Base-by-base conservation (phyloP, 208 protist genomes). In the Wallacemonas sp. region DNA sequence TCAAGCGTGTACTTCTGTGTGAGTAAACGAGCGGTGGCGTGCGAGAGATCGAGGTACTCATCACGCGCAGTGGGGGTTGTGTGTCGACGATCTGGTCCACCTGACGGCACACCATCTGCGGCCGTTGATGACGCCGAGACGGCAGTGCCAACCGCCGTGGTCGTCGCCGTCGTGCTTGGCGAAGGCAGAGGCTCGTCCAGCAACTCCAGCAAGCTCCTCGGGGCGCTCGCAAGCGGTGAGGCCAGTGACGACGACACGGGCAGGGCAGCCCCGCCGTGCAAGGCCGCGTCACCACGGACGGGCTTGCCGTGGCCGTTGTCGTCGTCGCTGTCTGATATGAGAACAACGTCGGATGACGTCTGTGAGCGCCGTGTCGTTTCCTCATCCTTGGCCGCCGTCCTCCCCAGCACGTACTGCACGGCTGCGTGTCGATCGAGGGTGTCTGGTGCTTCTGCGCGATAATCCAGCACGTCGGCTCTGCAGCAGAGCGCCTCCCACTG, bases 11-110 rank as follows among this genome's bases (percentile, higher is more conserved):
- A 93, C 71, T 88, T 85, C 46, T 93, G 85, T 6, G 85, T 89
- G 30, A 96, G 81, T 29, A 96, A 65, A 5, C 87, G 85, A 24
- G 78, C 90, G 2, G 85, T 78, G 22, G 85, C 79, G 67, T 96
- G 90, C 2, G 85, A 83, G 12, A 93, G 73, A 57, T 81, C 79
- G 0, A 93, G 63, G 61, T 87, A 92, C 63, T 87, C 78, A 57
- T 96, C 90, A 2, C 90, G 68, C 33, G 73, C 73, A 4, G 73
- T 79, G 3, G 76, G 34, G n/a, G 68, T 29, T 3, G 71, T 53
- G 26, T 45, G 59, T 21, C 50, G 50, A 24, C 50, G 3, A 4
- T 57, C 50, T 38, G 0, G 50, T n/a, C 0, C 1, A 6, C 10
- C 19, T 12, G 5, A 19, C 13, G 42, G 22, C 5, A n/a, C n/a